Evolutionary conservation across 306 rosid genomes (phyloP).

Genomic region (Lathyrus aphaca): DNA sequence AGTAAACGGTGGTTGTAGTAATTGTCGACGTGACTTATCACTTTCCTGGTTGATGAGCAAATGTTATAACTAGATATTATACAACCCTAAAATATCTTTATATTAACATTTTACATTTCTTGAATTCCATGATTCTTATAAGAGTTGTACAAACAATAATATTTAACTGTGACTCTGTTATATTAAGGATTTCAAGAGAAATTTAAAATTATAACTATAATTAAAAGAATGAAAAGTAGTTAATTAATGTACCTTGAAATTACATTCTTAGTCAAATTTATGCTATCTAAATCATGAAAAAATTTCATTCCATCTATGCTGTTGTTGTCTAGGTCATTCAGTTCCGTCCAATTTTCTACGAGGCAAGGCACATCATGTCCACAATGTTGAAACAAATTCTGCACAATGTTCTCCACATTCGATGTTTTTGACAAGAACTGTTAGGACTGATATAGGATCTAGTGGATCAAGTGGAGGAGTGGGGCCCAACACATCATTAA

Average conservation of each 20-base stretch:
- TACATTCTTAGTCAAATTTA: conserved; percentile 37
- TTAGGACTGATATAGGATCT: too few relatives aligned
- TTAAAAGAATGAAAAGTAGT: background rate
- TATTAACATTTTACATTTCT: background rate
- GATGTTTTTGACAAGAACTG: conserved; percentile 46
- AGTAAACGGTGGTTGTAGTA: conserved; percentile 52
- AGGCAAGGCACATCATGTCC: conserved; percentile 28
- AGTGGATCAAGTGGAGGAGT: too few relatives aligned
- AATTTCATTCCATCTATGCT: conserved; percentile 23
- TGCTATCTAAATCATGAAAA: conserved; percentile 7
- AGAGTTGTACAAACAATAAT: background rate
- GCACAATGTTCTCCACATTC: conserved; percentile 41
- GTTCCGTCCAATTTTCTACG: conserved; percentile 43
- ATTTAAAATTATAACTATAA: too few relatives aligned
- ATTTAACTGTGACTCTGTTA: too few relatives aligned
- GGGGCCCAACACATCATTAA: too few relatives aligned
- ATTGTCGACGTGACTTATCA: conserved; percentile 36
- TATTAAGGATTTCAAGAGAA: too few relatives aligned
- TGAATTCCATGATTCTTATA: background rate
- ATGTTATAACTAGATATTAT: background rate
- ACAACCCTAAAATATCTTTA: background rate
- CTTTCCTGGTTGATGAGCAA: conserved; percentile 45
- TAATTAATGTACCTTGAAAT: conserved; percentile 47
- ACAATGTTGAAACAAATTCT: conserved; percentile 34
- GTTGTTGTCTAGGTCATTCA: conserved; percentile 39